Percentiles rank a stretch among this genome's conserved stretches.
Conservation (phyloP, 257 asterid genomes). For the Cruciata laevipes region DNA sequence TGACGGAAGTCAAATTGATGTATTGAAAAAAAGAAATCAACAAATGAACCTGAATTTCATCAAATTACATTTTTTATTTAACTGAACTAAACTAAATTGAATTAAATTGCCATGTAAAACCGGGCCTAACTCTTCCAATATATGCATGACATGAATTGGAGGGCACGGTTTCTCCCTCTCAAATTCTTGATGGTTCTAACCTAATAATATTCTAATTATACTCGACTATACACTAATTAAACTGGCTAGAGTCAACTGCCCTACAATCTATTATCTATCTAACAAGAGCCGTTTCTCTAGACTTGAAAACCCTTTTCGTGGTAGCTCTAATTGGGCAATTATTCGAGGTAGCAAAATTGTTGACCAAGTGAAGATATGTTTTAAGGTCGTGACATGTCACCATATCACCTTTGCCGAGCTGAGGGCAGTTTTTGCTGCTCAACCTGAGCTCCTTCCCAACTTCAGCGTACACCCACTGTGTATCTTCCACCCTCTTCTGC, state of each 20-base stretch:
- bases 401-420: constrained; percentile 36
- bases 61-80: no score
- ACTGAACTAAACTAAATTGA: no score
- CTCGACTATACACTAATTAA: not conserved
- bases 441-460: constrained; percentile 70
- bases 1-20: no score
- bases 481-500: constrained; percentile 40
- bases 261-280: not conserved
- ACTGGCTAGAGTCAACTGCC: no score
- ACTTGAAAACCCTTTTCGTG: constrained; percentile 39
- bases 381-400: constrained; percentile 76
- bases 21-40: no score
- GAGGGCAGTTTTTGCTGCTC: constrained; percentile 55
- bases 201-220: not conserved
- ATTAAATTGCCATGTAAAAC: no score
- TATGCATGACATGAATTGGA: not conserved
- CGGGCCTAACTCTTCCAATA: no score
- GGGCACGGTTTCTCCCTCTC: constrained; percentile 4
- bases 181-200: not conserved
- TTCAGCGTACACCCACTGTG: constrained; percentile 82
- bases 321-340: constrained; percentile 54
- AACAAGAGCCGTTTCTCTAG: constrained; percentile 15
- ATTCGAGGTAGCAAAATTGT: constrained; percentile 47
- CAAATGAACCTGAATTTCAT: no score
- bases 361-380: constrained; percentile 73